These are phyloP conservation scores for Hypsizygus ulmarius DNA, from an alignment of 1,284 basidiomycete genomes.

Conservation along the genomic window DNA sequence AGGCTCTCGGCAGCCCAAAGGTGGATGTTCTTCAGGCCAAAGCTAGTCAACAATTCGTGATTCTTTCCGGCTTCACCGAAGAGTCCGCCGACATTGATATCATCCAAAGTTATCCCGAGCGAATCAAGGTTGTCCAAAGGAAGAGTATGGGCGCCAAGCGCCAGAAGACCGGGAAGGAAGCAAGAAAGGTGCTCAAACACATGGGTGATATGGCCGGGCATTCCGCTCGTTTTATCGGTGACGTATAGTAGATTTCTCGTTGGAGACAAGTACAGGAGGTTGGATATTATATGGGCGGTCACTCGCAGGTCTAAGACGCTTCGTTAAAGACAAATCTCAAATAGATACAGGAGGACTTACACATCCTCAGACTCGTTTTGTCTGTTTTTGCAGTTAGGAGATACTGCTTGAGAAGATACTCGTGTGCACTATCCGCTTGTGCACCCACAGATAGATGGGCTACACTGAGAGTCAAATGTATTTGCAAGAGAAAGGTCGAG, in stretches of 20 bases:
- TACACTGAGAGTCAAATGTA: slow-evolving; percentile 22
- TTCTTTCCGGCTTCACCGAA: slow-evolving; percentile 42
- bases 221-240: slow-evolving; percentile 46
- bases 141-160: slow-evolving; percentile 64
- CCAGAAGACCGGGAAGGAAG: slow-evolving; percentile 76
- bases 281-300: slow-evolving; percentile 58
- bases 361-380: slow-evolving; percentile 52
- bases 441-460: slow-evolving; percentile 60
- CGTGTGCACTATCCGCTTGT: slow-evolving; percentile 68
- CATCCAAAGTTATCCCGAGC: slow-evolving; percentile 39
- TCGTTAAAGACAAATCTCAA: background rate
- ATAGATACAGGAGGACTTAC: slow-evolving; percentile 7
- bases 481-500: background rate
- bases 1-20: slow-evolving; percentile 68
- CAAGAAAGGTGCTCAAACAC: slow-evolving; percentile 75
- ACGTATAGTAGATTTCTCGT: slow-evolving; percentile 68
- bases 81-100: slow-evolving; percentile 30
- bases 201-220: slow-evolving; percentile 40
- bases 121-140: slow-evolving; percentile 47
- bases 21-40: slow-evolving; percentile 51
- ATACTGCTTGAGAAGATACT: slow-evolving; percentile 70
- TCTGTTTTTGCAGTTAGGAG: slow-evolving; percentile 46
- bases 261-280: slow-evolving; percentile 66
- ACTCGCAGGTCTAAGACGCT: slow-evolving; percentile 53
- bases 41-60: slow-evolving; percentile 46